Base-by-base conservation (phyloP, 1,284 basidiomycete species). In the Thecaphora thlaspeos region DNA sequence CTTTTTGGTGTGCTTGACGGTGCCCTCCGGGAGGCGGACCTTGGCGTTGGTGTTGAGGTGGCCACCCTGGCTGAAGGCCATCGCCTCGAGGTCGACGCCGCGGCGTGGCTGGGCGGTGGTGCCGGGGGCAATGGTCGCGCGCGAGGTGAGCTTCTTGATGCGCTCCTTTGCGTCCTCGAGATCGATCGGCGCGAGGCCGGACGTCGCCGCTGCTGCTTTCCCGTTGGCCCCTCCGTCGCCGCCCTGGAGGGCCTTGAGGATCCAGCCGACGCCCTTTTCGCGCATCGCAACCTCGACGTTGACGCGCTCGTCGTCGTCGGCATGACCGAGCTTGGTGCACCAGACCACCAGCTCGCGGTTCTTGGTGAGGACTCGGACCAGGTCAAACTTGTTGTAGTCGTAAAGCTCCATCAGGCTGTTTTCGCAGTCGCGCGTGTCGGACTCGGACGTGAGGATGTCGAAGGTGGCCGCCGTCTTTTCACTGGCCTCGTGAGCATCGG, bases 11-110 rank as follows among this genome's bases (percentile, higher is more conserved):
- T 93, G 88, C 81, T 98, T 98, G 85, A 97, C 94, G 26, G 91
- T 96, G 4, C 94, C 95, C 45, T 96, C 91, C 0, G 94, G 95
- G 5, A 98, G 86, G 74, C 93, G 95, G 80, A 90, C 91, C 81
- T 96, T 97, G 80, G 97, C 95, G 81, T 96, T 95, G 19, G 91
- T 91, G 90, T 97, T 98, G 61, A 97, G 82, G 65, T 96, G 93
- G 0, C 90, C 91, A 22, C 94, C 95, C 74, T 97, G 92, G 45
- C 87, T 87, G 80, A 98, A 98, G 14, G 90, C 88, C 88, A 98
- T 91, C 48, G 87, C 85, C 73, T 96, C 93, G 48, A 99, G 83
- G 78, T 98, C 95, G 38, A 98, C 84, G 0, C 84, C 87, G 39
- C 83, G 84, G 68, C 91, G 90, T 2, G 94, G 94, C 69, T 90